These are phyloP conservation scores for Boletus coffeatus DNA, from an alignment of 1,284 basidiomycete genomes.

Conservation along the genomic window DNA sequence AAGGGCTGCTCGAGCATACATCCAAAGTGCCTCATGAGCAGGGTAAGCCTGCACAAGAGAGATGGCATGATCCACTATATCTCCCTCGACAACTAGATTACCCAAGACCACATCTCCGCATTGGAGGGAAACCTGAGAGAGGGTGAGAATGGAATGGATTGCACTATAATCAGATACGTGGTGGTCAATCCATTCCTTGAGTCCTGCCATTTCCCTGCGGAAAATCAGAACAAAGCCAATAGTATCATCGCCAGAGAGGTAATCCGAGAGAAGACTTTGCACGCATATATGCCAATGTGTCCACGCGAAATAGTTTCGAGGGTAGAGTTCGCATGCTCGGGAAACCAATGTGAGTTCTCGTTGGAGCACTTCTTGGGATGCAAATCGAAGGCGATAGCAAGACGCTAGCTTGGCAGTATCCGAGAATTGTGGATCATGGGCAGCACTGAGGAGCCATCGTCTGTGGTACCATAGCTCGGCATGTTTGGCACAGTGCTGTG, in stretches of 20 bases:
- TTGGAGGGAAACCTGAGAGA: slow-evolving; percentile 18
- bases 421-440: slow-evolving; percentile 12
- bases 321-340: slow-evolving; percentile 51
- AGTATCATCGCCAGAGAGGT: slow-evolving; percentile 6
- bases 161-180: slow-evolving; percentile 65
- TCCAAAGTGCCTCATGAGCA: slow-evolving; percentile 55
- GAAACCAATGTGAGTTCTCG: slow-evolving; percentile 42
- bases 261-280: slow-evolving; percentile 14
- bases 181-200: slow-evolving; percentile 47
- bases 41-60: slow-evolving; percentile 45
- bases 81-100: slow-evolving; percentile 1
- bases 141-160: slow-evolving; percentile 44
- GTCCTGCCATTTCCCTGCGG: slow-evolving; percentile 31
- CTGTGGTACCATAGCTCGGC: slow-evolving; percentile 64
- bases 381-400: slow-evolving; percentile 5
- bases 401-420: background rate
- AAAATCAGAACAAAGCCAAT: slow-evolving; percentile 31
- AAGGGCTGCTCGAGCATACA: slow-evolving; percentile 33
- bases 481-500: slow-evolving; percentile 52
- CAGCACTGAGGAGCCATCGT: slow-evolving; percentile 47
- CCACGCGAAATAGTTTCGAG: slow-evolving; percentile 69
- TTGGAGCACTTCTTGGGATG: slow-evolving; percentile 30
- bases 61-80: slow-evolving; percentile 36
- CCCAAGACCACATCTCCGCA: slow-evolving; percentile 3
- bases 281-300: slow-evolving; percentile 47